Conservation (phyloP, 345 rosid genomes). For the Capsella bursapastoris region DNA sequence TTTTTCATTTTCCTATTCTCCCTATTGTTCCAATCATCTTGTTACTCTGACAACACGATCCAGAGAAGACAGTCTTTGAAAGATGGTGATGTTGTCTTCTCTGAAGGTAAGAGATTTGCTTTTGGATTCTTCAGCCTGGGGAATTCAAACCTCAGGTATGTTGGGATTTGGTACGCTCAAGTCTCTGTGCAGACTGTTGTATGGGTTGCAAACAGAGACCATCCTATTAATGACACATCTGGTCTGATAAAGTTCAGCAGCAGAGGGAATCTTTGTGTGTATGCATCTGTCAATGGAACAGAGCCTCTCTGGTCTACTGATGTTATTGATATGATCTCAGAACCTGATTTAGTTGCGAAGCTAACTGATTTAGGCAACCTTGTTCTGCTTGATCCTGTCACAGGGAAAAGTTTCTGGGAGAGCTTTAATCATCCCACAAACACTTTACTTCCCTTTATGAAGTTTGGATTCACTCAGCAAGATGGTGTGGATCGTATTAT, state of each 20-base stretch:
- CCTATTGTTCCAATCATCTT: constrained; percentile 32
- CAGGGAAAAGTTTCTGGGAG: constrained; percentile 55
- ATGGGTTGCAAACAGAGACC: constrained; percentile 83
- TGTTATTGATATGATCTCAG: constrained; percentile 29
- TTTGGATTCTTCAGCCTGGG: constrained; percentile 74
- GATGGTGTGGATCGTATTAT: constrained; percentile 46
- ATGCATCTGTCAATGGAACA: constrained; percentile 34
- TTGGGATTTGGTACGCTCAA: constrained; percentile 79
- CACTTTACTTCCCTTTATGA: constrained; percentile 67
- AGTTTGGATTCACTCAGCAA: constrained; percentile 54
- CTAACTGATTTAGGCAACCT: constrained; percentile 71
- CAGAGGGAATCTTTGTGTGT: constrained; percentile 53
- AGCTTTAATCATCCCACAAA: constrained; percentile 75
- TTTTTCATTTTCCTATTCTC: constrained; percentile 30
- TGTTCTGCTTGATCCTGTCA: constrained; percentile 48
- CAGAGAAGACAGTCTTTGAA: constrained; percentile 40
- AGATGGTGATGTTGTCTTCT: constrained; percentile 57
- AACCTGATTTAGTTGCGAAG: constrained; percentile 48
- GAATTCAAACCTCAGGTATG: constrained; percentile 56
- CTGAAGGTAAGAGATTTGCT: constrained; percentile 47
- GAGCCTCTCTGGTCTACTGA: constrained; percentile 60
- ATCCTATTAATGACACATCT: constrained; percentile 52
- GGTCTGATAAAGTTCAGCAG: constrained; percentile 51
- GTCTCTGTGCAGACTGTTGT: constrained; percentile 55
- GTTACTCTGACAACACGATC: constrained; percentile 42